Conservation (phyloP, 495 filamentous ascomycete species). For the Rostrohypoxylon terebratum region DNA sequence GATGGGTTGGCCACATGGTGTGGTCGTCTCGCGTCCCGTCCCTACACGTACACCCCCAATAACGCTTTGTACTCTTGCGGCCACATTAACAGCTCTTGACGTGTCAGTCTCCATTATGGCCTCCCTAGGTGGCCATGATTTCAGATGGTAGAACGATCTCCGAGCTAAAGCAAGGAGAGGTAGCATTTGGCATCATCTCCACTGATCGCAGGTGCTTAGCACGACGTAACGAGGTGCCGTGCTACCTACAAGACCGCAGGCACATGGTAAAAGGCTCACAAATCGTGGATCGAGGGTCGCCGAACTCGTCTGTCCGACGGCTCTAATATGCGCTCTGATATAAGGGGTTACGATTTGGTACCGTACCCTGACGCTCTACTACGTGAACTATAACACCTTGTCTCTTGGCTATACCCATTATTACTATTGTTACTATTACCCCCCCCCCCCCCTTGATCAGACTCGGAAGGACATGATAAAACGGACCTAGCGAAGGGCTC, state of each 20-base stretch:
- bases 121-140: conserved; percentile 38
- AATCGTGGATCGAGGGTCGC: conserved; percentile 32
- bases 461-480: conserved; percentile 8
- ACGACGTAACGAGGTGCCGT: conserved; percentile 46
- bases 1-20: conserved; percentile 47
- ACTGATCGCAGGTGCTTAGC: conserved; percentile 37
- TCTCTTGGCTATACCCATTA: conserved; percentile 19
- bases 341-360: conserved; percentile 21
- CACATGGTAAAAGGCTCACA: conserved; percentile 30
- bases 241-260: conserved; percentile 38
- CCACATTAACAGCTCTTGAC: conserved; percentile 41
- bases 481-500: conserved; percentile 3
- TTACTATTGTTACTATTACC: conserved; percentile 18
- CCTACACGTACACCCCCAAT: conserved; percentile 45
- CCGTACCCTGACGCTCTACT: background rate
- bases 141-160: conserved; percentile 45
- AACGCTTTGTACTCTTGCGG: conserved; percentile 46
- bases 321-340: conserved; percentile 24
- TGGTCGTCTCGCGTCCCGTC: conserved; percentile 43
- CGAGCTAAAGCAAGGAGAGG: conserved; percentile 44
- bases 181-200: conserved; percentile 40
- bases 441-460: no score
- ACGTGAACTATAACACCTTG: conserved; percentile 16
- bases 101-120: conserved; percentile 43
- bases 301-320: conserved; percentile 24